A percentile compares a stretch with the other conserved stretches of the same genome.
Conservation (phyloP, 2,329 filamentous ascomycete genomes). For the Botryosphaeria dothidea region DNA sequence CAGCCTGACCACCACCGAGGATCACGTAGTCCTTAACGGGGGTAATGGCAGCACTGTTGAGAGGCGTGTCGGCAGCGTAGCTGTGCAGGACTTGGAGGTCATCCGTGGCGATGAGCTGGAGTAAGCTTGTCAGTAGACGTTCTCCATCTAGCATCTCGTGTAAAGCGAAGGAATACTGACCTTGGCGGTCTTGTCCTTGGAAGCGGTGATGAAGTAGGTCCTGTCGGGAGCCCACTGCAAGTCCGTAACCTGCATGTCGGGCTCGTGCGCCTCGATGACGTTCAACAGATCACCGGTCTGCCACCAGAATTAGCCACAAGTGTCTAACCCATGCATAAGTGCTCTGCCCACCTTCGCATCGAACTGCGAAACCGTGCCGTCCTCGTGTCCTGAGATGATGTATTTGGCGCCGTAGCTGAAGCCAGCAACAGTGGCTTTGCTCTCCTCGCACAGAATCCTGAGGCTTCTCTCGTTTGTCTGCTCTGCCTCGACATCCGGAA, state of each 20-base stretch:
- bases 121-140: not conserved
- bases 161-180: constrained; percentile 44
- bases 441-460: constrained; percentile 85
- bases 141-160: constrained; percentile 8
- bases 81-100: constrained; percentile 93
- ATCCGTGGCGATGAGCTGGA: constrained; percentile 74
- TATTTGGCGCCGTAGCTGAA: constrained; percentile 95
- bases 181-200: constrained; percentile 97
- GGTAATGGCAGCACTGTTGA: constrained; percentile 94
- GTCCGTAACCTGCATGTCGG: constrained; percentile 81
- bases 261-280: constrained; percentile 83
- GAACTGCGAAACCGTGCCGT: constrained; percentile 87
- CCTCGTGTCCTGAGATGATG: constrained; percentile 97
- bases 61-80: constrained; percentile 86
- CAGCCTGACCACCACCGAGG: constrained; percentile 94
- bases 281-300: constrained; percentile 78
- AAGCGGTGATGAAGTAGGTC: constrained; percentile 97
- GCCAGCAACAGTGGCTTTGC: constrained; percentile 95
- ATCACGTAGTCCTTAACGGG: constrained; percentile 98
- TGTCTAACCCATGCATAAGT: not conserved
- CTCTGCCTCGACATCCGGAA: constrained; percentile 75
- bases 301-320: not conserved
- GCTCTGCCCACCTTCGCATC: constrained; percentile 71
- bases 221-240: constrained; percentile 92
- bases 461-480: constrained; percentile 82